Conservation (phyloP, 148 eudicot genomes). For the Nepenthes gracilis region DNA sequence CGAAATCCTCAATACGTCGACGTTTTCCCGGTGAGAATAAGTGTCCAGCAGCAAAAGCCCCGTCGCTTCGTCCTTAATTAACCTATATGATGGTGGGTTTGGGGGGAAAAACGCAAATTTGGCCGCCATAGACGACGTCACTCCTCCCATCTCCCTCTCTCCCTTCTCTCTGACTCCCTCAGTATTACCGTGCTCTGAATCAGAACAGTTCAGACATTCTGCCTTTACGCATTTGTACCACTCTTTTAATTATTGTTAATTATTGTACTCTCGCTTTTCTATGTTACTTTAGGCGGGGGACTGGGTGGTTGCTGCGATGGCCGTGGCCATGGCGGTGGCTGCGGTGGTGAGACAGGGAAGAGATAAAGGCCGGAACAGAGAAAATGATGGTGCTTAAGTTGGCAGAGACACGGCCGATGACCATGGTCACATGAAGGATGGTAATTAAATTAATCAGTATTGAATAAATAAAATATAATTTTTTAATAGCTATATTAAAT, state of each 20-base stretch:
- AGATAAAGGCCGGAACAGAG: too few species aligned
- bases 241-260: slow-evolving; percentile 1
- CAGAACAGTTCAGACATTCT: slow-evolving; percentile 20
- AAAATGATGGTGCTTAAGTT: too few species aligned
- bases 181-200: slow-evolving; percentile 7
- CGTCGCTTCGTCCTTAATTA: slow-evolving; percentile 42
- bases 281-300: too few species aligned
- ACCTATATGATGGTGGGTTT: slow-evolving; percentile 67
- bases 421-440: too few species aligned
- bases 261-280: too few species aligned
- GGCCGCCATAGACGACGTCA: slow-evolving; percentile 96
- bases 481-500: too few species aligned
- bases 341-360: too few species aligned
- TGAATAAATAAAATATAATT: too few species aligned
- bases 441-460: too few species aligned
- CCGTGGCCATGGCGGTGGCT: too few species aligned
- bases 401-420: too few species aligned
- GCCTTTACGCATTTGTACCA: background rate
- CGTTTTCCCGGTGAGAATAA: slow-evolving; percentile 84
- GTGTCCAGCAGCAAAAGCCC: slow-evolving; percentile 51
- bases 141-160: slow-evolving; percentile 69
- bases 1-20: slow-evolving; percentile 63
- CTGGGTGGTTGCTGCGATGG: too few species aligned
- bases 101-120: slow-evolving; percentile 96
- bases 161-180: background rate